Percentiles rank a stretch among this genome's conserved stretches.
These are phyloP conservation scores for Aphanomyces invadans DNA, from an alignment of 352 stramenopile species.

Conservation along the genomic window DNA sequence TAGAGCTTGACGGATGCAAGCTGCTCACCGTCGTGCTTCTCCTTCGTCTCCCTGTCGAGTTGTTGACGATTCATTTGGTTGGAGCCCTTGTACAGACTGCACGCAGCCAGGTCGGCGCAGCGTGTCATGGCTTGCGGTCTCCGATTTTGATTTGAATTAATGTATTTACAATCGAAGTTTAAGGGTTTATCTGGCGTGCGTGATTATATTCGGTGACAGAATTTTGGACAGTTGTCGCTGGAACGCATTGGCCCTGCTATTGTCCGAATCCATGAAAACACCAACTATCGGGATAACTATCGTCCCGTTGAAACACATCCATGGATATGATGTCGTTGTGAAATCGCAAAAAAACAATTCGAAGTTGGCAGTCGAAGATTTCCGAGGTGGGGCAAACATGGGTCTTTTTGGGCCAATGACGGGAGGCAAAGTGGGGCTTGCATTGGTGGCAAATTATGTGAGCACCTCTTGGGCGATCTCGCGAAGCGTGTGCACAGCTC, in stretches of 20 bases:
- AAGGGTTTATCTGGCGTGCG: background rate
- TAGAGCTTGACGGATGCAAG: too few species aligned
- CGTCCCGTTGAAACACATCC: background rate
- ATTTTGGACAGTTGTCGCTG: too few species aligned
- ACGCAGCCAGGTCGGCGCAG: too few species aligned
- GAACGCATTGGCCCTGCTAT: too few species aligned
- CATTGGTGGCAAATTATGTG: constrained; percentile 7
- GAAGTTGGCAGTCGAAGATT: background rate
- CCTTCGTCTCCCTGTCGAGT: too few species aligned
- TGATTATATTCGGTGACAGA: too few species aligned
- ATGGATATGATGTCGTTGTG: background rate
- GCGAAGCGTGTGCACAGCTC: background rate
- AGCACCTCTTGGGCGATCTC: background rate
- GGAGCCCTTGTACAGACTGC: too few species aligned
- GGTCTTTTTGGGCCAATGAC: background rate
- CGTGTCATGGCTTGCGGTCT: too few species aligned
- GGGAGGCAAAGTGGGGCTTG: background rate
- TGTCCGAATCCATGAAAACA: background rate
- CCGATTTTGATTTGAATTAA: too few species aligned
- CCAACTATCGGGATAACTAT: background rate
- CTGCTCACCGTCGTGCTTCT: too few species aligned
- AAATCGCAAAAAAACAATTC: background rate
- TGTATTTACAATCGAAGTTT: background rate
- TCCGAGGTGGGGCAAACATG: background rate
- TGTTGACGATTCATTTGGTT: too few species aligned